phyloP scores from a whole-genome alignment of 768 basidiomycete species.

The Hypholoma sublateritium region DNA sequence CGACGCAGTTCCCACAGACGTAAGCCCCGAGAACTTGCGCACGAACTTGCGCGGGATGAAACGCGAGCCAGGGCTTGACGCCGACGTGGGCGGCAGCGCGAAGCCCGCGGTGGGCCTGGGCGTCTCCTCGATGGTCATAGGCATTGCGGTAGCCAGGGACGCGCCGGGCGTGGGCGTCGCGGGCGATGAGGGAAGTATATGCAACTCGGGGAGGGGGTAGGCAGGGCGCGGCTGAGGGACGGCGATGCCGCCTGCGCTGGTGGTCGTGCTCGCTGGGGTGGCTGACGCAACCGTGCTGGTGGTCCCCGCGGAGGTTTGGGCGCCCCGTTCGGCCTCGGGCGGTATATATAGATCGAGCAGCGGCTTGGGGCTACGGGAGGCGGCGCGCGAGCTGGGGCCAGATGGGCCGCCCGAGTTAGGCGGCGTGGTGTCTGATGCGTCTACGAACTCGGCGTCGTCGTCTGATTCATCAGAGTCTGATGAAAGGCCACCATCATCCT shows the following conservation, averaged over 20 bases:
- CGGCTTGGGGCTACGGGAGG: constrained; percentile 20
- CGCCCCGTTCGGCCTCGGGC: not conserved
- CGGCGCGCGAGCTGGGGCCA: not conserved
- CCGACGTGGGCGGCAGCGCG: not conserved
- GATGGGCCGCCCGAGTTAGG: constrained; percentile 1
- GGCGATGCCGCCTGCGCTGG: not conserved
- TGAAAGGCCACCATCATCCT: constrained; percentile 80
- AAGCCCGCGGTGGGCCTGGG: not conserved
- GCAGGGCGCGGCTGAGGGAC: constrained; percentile 1
- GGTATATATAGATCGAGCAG: constrained; percentile 21
- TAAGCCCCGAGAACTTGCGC: constrained; percentile 22
- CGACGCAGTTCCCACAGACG: constrained; percentile 4
- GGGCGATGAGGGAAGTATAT: constrained; percentile 19
- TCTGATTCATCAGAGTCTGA: constrained; percentile 32
- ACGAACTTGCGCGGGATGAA: constrained; percentile 25
- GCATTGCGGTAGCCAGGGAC: constrained; percentile 18
- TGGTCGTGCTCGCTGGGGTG: constrained; percentile 7
- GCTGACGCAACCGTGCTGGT: not conserved
- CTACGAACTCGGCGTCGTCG: constrained; percentile 31
- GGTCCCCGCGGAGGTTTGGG: too few species aligned
- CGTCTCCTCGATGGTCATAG: not conserved
- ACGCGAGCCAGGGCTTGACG: constrained; percentile 2
- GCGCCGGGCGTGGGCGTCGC: constrained; percentile 22
- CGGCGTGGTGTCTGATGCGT: constrained; percentile 22
- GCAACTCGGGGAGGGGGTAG: constrained; percentile 17